Conservation (phyloP, 768 basidiomycete genomes). For the Kwoniella newhampshirensis region DNA sequence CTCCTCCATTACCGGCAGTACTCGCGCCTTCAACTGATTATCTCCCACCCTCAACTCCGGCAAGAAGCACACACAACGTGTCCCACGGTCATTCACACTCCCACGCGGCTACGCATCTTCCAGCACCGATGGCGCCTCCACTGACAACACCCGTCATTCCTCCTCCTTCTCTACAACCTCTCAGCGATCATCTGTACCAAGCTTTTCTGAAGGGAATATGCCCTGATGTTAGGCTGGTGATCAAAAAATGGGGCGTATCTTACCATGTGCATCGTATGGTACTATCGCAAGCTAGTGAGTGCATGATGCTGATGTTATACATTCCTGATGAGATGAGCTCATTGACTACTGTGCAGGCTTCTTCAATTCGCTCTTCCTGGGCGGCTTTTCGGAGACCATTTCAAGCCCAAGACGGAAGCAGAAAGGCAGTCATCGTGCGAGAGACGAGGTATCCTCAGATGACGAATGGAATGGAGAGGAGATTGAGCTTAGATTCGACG, state of each 20-base stretch:
- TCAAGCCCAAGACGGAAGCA: background rate
- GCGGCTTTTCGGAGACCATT: constrained; percentile 46
- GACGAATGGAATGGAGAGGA: constrained; percentile 56
- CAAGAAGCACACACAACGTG: background rate
- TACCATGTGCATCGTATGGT: constrained; percentile 82
- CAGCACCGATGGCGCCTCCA: background rate
- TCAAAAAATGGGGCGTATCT: constrained; percentile 69
- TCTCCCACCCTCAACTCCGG: constrained; percentile 2
- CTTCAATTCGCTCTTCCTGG: constrained; percentile 82
- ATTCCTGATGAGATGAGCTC: constrained; percentile 40
- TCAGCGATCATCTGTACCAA: constrained; percentile 64
- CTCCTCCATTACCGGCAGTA: background rate
- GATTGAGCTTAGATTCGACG: constrained; percentile 73
- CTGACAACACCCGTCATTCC: constrained; percentile 10
- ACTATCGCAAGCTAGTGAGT: constrained; percentile 78
- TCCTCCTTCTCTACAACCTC: constrained; percentile 2
- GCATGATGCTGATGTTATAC: constrained; percentile 16
- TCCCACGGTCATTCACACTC: background rate
- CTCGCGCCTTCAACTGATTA: background rate
- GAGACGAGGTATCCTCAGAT: background rate
- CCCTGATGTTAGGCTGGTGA: constrained; percentile 72
- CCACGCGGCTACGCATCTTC: too few species aligned
- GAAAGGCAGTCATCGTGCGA: constrained; percentile 31
- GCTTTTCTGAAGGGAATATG: constrained; percentile 71
- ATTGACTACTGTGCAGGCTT: constrained; percentile 60